Conservation (phyloP, 352 stramenopile genomes). For the Pythium pyrilobum region DNA sequence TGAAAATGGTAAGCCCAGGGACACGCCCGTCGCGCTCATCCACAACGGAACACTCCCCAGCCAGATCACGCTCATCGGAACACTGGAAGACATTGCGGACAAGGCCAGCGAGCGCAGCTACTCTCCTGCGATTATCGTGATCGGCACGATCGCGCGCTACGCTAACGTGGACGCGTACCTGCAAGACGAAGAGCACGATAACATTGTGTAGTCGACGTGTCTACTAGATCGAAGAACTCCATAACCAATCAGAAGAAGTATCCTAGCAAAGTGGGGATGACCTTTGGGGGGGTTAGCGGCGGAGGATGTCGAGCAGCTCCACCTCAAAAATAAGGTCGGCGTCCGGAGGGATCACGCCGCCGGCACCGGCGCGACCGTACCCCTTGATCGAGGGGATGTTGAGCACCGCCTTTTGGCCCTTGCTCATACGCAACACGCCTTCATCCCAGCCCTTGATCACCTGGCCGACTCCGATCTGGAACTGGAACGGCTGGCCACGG, state of each 20-base stretch:
- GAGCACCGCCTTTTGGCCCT: conserved; percentile 91
- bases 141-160: conserved; percentile 56
- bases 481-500: conserved; percentile 73
- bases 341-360: conserved; percentile 87
- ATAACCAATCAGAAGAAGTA: background rate
- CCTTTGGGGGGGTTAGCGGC: background rate
- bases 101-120: conserved; percentile 49
- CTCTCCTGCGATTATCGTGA: conserved; percentile 68
- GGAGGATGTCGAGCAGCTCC: conserved; percentile 85
- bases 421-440: conserved; percentile 93
- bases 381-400: conserved; percentile 90
- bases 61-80: conserved; percentile 46
- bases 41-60: conserved; percentile 54
- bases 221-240: too few relatives aligned
- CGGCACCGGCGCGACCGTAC: conserved; percentile 86
- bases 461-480: conserved; percentile 74
- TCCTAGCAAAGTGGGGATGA: background rate
- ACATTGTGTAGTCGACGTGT: conserved; percentile 11
- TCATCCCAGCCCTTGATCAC: conserved; percentile 96
- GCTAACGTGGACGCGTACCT: conserved; percentile 48
- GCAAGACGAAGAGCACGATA: conserved; percentile 31
- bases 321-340: conserved; percentile 93
- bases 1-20: conserved; percentile 24
- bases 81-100: conserved; percentile 40
- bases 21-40: conserved; percentile 55